Evolutionary conservation across 345 rosid species (phyloP).

Genomic region (Draba incana): DNA sequence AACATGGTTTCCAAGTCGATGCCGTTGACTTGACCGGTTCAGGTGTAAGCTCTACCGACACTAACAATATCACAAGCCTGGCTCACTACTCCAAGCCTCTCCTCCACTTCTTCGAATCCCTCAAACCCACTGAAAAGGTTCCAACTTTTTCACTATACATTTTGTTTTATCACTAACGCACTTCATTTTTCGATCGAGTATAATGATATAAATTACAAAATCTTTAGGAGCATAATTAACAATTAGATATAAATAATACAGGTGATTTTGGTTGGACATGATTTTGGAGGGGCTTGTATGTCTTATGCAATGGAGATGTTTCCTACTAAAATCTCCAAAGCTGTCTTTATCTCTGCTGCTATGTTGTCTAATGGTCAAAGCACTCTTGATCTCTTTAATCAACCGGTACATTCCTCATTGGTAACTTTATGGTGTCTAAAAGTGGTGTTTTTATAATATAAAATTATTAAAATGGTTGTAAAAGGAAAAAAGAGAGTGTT

Average conservation of each 20-base stretch:
- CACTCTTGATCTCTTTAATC: slow-evolving; percentile 74
- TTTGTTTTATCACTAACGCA: too few relatives aligned
- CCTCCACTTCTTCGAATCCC: slow-evolving; percentile 71
- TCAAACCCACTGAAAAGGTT: slow-evolving; percentile 82
- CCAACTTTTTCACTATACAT: background rate
- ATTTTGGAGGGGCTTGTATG: slow-evolving; percentile 95
- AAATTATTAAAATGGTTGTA: too few relatives aligned
- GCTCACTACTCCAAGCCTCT: slow-evolving; percentile 88
- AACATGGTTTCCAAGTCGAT: slow-evolving; percentile 59
- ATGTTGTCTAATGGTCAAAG: slow-evolving; percentile 83
- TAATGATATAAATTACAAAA: too few relatives aligned
- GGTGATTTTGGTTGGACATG: slow-evolving; percentile 96
- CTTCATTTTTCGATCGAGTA: too few relatives aligned
- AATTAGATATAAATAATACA: slow-evolving; percentile 35
- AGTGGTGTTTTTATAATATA: too few relatives aligned
- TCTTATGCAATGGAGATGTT: slow-evolving; percentile 89
- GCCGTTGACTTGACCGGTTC: slow-evolving; percentile 72
- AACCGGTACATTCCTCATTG: slow-evolving; percentile 55
- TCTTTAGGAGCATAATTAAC: background rate
- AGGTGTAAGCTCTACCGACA: slow-evolving; percentile 54
- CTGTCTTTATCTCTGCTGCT: slow-evolving; percentile 84
- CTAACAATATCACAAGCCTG: slow-evolving; percentile 68
- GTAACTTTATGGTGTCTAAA: too few relatives aligned
- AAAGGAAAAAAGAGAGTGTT: too few relatives aligned
- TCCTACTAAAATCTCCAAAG: slow-evolving; percentile 73